Conservation (phyloP, 1,139 yeast species). For the Meyerozyma smithsonii region DNA sequence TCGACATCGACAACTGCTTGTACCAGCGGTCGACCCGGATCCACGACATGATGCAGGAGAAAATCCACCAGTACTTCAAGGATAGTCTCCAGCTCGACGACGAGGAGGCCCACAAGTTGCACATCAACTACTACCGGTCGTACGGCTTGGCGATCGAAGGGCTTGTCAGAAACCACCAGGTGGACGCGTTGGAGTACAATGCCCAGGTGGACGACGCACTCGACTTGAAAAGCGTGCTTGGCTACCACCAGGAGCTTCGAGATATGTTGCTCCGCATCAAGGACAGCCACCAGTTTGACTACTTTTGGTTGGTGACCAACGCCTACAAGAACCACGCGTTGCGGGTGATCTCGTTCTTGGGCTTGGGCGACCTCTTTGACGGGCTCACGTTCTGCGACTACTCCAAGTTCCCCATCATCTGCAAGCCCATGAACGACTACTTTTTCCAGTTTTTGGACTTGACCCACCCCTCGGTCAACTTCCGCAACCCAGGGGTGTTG, state of each 20-base stretch:
- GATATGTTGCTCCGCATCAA: slow-evolving; percentile 45
- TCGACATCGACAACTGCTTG: slow-evolving; percentile 90
- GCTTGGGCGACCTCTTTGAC: slow-evolving; percentile 85
- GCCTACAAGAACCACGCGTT: slow-evolving; percentile 89
- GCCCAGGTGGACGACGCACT: slow-evolving; percentile 85
- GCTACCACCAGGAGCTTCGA: slow-evolving; percentile 54
- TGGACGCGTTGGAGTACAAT: slow-evolving; percentile 87
- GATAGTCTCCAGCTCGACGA: slow-evolving; percentile 55
- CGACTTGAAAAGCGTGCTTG: slow-evolving; percentile 71
- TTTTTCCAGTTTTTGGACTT: slow-evolving; percentile 52
- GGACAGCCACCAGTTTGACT: slow-evolving; percentile 24
- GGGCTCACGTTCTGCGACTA: slow-evolving; percentile 94
- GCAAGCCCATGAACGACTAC: slow-evolving; percentile 75
- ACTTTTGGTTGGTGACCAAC: slow-evolving; percentile 84
- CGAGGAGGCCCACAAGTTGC: slow-evolving; percentile 72
- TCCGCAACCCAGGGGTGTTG: slow-evolving; percentile 25
- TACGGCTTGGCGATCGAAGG: slow-evolving; percentile 96
- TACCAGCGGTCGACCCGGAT: slow-evolving; percentile 71
- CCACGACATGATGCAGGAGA: slow-evolving; percentile 82
- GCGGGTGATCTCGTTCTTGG: slow-evolving; percentile 70
- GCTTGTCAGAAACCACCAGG: slow-evolving; percentile 71
- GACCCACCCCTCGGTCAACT: slow-evolving; percentile 53
- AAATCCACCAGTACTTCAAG: slow-evolving; percentile 78
- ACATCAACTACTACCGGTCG: slow-evolving; percentile 70
- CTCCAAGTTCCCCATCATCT: slow-evolving; percentile 55